Percentiles rank a stretch among this genome's conserved stretches.
Evolutionary conservation across 805 yeast species (phyloP).

Genomic region (Saccharomycopsis javanensis): DNA sequence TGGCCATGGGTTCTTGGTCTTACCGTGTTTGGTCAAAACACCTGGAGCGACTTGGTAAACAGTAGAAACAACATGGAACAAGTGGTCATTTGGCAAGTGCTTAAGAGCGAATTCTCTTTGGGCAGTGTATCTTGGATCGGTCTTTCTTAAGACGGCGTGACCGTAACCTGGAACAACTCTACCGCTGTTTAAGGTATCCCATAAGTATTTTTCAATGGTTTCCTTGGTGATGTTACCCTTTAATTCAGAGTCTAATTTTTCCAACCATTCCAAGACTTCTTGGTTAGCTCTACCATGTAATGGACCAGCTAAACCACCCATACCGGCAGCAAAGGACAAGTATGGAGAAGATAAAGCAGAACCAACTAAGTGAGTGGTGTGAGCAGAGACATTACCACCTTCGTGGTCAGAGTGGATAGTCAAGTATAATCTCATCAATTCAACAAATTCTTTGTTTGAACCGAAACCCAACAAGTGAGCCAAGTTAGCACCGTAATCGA

Average conservation of each 20-base stretch:
- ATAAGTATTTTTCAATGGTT: slow-evolving; percentile 63
- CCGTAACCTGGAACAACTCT: slow-evolving; percentile 88
- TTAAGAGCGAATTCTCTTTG: slow-evolving; percentile 72
- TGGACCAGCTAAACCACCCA: slow-evolving; percentile 82
- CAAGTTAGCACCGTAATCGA: slow-evolving; percentile 60
- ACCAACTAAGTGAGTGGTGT: slow-evolving; percentile 78
- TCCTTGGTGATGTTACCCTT: slow-evolving; percentile 59
- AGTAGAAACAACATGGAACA: slow-evolving; percentile 68
- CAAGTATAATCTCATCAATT: slow-evolving; percentile 70
- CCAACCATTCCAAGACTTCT: slow-evolving; percentile 76
- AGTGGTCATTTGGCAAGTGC: slow-evolving; percentile 69
- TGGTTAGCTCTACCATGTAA: slow-evolving; percentile 84
- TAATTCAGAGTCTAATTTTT: slow-evolving; percentile 48
- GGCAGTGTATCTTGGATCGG: slow-evolving; percentile 82
- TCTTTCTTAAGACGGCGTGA: slow-evolving; percentile 79
- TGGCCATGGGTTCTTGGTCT: slow-evolving; percentile 92
- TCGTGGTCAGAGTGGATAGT: slow-evolving; percentile 83
- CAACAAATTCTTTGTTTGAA: slow-evolving; percentile 58
- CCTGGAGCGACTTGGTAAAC: slow-evolving; percentile 77
- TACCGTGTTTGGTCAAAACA: slow-evolving; percentile 74
- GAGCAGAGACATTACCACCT: slow-evolving; percentile 86
- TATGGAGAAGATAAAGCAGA: slow-evolving; percentile 74
- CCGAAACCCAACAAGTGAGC: slow-evolving; percentile 52
- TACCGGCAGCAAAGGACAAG: slow-evolving; percentile 71
- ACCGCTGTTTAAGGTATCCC: slow-evolving; percentile 73